Evolutionary conservation across 345 rosid genomes (phyloP).

Genomic region (Cardamine resedifolia): DNA sequence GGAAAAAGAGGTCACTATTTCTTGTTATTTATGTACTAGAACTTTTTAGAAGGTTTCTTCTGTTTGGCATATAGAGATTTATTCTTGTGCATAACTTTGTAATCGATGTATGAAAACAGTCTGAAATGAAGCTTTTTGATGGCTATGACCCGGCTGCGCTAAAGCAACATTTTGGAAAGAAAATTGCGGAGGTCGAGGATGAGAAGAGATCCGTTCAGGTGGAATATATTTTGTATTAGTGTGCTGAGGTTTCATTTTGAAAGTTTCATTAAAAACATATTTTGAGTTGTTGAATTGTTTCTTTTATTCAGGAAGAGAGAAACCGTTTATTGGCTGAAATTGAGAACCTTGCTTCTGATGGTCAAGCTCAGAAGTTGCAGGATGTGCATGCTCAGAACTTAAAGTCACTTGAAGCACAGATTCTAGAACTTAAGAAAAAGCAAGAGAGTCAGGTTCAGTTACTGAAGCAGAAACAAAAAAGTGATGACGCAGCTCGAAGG

Average conservation of each 20-base stretch:
- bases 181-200: slow-evolving; percentile 84
- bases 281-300: slow-evolving; percentile 10
- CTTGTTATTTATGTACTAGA: not conserved
- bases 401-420: slow-evolving; percentile 87
- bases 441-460: slow-evolving; percentile 97
- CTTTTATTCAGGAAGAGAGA: slow-evolving; percentile 76
- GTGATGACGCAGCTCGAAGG: slow-evolving; percentile 89
- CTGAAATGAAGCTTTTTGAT: slow-evolving; percentile 91
- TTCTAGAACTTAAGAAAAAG: slow-evolving; percentile 92
- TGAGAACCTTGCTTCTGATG: slow-evolving; percentile 88
- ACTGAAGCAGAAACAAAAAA: slow-evolving; percentile 91
- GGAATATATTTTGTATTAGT: slow-evolving; percentile 10
- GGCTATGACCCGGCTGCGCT: slow-evolving; percentile 68
- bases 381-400: slow-evolving; percentile 82
- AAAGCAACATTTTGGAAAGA: slow-evolving; percentile 95
- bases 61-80: slow-evolving; percentile 9
- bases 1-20: slow-evolving; percentile 86
- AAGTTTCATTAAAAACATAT: not conserved
- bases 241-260: not conserved
- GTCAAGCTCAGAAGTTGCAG: slow-evolving; percentile 80
- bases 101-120: slow-evolving; percentile 44
- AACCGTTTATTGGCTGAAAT: slow-evolving; percentile 81
- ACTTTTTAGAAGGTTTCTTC: not conserved
- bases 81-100: slow-evolving; percentile 3
- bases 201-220: slow-evolving; percentile 94